Conservation (phyloP, 2,329 filamentous ascomycete genomes). For the Nigrospora sphaerica region DNA sequence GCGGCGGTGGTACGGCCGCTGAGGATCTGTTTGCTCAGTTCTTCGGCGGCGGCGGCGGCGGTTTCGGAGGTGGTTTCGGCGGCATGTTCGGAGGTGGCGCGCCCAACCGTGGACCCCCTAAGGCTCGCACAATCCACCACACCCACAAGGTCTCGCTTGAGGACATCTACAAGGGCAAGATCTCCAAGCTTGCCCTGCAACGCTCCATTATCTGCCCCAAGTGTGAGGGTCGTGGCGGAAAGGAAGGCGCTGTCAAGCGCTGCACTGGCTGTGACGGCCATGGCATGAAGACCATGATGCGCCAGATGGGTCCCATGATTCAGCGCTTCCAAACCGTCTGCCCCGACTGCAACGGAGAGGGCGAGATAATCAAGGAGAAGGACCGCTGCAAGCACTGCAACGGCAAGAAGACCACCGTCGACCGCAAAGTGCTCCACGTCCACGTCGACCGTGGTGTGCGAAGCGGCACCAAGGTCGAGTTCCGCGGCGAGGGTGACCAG, state of each 20-base stretch:
- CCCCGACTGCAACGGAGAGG: constrained; percentile 95
- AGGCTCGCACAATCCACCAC: constrained; percentile 95
- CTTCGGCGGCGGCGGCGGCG: constrained; percentile 73
- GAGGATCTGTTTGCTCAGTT: constrained; percentile 97
- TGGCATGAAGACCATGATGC: constrained; percentile 99
- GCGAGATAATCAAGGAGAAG: constrained; percentile 93
- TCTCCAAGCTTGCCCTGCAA: constrained; percentile 94
- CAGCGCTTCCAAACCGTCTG: constrained; percentile 99
- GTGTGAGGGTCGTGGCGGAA: constrained; percentile 90
- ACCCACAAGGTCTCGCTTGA: constrained; percentile 97
- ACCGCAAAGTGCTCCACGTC: constrained; percentile 96
- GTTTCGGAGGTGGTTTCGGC: constrained; percentile 64
- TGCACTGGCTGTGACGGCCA: constrained; percentile 86
- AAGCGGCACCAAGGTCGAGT: constrained; percentile 93
- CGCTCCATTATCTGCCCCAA: constrained; percentile 95
- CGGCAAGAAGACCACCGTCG: constrained; percentile 96
- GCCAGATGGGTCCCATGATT: constrained; percentile 99
- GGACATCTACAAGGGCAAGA: constrained; percentile 96
- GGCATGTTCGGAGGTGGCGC: constrained; percentile 71
- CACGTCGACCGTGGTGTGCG: constrained; percentile 93
- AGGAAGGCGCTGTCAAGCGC: constrained; percentile 94
- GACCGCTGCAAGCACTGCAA: constrained; percentile 95
- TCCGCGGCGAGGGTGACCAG: constrained; percentile 94
- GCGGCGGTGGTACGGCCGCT: constrained; percentile 80
- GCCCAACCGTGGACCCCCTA: constrained; percentile 68